A percentile compares a stretch with the other conserved stretches of the same genome.
These are phyloP conservation scores for Didymella exigua DNA, from an alignment of 2,329 filamentous ascomycete genomes.

Conservation along the genomic window DNA sequence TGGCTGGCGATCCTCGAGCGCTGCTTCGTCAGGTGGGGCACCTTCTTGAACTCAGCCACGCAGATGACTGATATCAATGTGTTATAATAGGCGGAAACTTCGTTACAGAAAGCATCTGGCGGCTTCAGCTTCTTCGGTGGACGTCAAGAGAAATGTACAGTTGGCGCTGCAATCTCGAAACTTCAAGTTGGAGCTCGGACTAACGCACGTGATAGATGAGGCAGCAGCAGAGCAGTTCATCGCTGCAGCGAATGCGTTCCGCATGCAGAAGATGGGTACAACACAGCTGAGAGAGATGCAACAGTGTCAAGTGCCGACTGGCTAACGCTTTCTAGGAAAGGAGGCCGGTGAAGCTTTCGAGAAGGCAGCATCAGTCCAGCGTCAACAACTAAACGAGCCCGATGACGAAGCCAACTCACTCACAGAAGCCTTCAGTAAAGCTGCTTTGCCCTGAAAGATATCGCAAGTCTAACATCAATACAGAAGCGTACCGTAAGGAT, in stretches of 20 bases:
- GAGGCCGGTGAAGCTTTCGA: slow-evolving; percentile 89
- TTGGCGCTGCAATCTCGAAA: not conserved
- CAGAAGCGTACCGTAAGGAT: slow-evolving; percentile 82
- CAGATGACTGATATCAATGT: slow-evolving; percentile 36
- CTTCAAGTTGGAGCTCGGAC: not conserved
- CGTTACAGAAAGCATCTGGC: slow-evolving; percentile 71
- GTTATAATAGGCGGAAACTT: slow-evolving; percentile 78
- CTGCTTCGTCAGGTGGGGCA: slow-evolving; percentile 47
- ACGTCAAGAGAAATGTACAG: slow-evolving; percentile 74
- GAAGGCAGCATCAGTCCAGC: slow-evolving; percentile 79
- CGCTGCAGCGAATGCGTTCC: slow-evolving; percentile 89
- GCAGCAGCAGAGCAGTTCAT: slow-evolving; percentile 85
- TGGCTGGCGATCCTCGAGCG: slow-evolving; percentile 48
- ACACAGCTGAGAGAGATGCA: not conserved
- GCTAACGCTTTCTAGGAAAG: slow-evolving; percentile 62
- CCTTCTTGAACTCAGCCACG: slow-evolving; percentile 37
- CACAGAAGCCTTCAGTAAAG: slow-evolving; percentile 79
- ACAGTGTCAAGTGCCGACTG: no score
- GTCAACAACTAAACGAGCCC: slow-evolving; percentile 81
- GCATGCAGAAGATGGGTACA: slow-evolving; percentile 82
- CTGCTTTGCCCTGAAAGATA: not conserved
- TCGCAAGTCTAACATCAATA: slow-evolving; percentile 15
- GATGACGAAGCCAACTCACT: slow-evolving; percentile 90
- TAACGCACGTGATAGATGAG: slow-evolving; percentile 59
- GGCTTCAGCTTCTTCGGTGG: slow-evolving; percentile 93